Conservation (phyloP, 306 rosid genomes). For the Malus orientalis region DNA sequence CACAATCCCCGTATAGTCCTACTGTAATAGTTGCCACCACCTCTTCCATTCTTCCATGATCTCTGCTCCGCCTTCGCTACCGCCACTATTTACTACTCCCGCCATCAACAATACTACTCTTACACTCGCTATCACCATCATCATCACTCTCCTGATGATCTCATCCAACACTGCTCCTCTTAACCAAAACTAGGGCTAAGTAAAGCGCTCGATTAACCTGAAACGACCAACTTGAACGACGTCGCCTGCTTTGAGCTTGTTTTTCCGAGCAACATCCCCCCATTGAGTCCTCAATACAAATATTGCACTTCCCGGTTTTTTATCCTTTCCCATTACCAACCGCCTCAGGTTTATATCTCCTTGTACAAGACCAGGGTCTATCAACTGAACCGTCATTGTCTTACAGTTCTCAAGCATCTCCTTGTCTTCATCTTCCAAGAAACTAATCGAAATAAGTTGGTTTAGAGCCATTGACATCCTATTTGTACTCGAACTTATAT, state of each 20-base stretch:
- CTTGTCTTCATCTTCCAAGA: neutral
- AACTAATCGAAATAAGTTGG: neutral
- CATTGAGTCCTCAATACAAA: neutral
- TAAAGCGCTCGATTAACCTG: neutral
- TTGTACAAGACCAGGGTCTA: neutral
- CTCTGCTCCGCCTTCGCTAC: neutral
- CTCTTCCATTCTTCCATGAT: neutral
- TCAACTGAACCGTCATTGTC: neutral
- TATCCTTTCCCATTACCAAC: neutral
- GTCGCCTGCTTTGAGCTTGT: neutral
- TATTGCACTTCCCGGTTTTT: neutral
- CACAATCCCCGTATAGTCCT: too few species aligned
- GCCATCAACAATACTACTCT: neutral
- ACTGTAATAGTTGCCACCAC: neutral
- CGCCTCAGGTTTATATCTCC: neutral
- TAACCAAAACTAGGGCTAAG: neutral
- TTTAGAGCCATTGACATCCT: slow-evolving; percentile 8
- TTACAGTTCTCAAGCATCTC: neutral
- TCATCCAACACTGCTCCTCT: neutral
- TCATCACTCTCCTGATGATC: neutral
- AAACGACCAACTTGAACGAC: neutral
- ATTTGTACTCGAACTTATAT: neutral
- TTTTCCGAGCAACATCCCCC: neutral
- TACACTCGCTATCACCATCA: neutral
- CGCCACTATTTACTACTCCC: neutral